Evolutionary conservation across 176 grass and related monocot species (phyloP).

Genomic region (Zoysia pacifica): DNA sequence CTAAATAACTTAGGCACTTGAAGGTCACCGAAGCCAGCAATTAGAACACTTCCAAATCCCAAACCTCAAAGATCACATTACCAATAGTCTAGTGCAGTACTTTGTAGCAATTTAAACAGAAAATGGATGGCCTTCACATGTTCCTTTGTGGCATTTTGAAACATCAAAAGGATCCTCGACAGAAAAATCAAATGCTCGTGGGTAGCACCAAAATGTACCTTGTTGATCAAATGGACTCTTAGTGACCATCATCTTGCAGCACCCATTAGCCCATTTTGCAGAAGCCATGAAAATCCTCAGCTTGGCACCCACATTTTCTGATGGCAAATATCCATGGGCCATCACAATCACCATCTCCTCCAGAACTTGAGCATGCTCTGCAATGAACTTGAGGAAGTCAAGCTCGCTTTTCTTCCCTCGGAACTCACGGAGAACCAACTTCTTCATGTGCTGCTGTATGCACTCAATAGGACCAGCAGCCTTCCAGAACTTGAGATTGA

Average conservation of each 20-base stretch:
- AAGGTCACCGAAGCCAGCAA: not conserved
- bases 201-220: constrained; percentile 18
- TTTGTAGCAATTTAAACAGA: no score
- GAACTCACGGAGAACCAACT: constrained; percentile 23
- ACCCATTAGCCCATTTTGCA: constrained; percentile 7
- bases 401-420: constrained; percentile 1
- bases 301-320: not conserved
- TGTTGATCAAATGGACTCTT: not conserved
- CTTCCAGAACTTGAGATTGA: constrained; percentile 18
- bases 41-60: not conserved
- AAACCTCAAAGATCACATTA: not conserved
- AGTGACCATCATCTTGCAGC: not conserved
- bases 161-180: constrained; percentile 21
- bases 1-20: not conserved
- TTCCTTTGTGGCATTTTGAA: not conserved
- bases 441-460: constrained; percentile 4
- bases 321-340: not conserved
- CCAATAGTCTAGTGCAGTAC: not conserved
- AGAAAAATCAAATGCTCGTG: constrained; percentile 2
- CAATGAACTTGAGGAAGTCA: constrained; percentile 24
- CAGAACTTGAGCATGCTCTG: not conserved
- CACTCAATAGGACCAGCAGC: not conserved
- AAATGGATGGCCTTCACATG: not conserved
- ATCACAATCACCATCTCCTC: constrained; percentile 15
- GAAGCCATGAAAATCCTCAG: constrained; percentile 18